Evolutionary conservation across 768 basidiomycete species (phyloP).

Genomic region (Hericium erinaceus): DNA sequence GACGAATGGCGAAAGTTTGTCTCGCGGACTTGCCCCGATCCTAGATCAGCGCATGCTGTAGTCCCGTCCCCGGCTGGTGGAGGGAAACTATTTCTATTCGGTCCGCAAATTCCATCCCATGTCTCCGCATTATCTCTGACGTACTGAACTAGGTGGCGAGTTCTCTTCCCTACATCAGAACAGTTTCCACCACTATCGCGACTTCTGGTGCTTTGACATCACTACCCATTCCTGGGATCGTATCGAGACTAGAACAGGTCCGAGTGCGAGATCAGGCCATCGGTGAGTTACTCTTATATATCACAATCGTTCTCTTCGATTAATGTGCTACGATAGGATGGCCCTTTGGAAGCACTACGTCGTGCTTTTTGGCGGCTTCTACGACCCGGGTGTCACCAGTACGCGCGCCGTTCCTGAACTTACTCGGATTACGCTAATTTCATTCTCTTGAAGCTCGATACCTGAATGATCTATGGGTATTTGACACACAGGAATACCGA

Average conservation of each 20-base stretch:
- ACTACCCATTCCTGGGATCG: conserved; percentile 75
- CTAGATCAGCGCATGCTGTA: conserved; percentile 80
- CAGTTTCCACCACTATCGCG: conserved; percentile 80
- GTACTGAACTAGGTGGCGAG: conserved; percentile 53
- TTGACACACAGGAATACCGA: conserved; percentile 78
- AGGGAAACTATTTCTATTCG: conserved; percentile 80
- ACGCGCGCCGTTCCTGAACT: conserved; percentile 14
- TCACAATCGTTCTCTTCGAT: neutral
- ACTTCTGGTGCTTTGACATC: conserved; percentile 85
- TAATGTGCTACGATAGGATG: conserved; percentile 43
- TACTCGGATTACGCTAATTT: neutral
- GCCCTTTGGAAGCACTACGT: conserved; percentile 84
- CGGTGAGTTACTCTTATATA: conserved; percentile 33
- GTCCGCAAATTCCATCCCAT: conserved; percentile 24
- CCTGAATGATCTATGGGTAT: conserved; percentile 77
- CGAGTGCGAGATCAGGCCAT: conserved; percentile 77
- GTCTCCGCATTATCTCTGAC: neutral
- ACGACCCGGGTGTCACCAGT: conserved; percentile 82
- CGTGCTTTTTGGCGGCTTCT: conserved; percentile 85
- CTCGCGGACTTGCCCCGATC: conserved; percentile 78
- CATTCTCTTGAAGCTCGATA: conserved; percentile 49
- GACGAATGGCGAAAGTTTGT: conserved; percentile 88
- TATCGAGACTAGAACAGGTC: conserved; percentile 77
- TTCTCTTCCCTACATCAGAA: conserved; percentile 80
- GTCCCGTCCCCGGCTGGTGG: conserved; percentile 68